Evolutionary conservation across 805 yeast species (phyloP), one percentile per base, ranked within the genome.

Genomic region (Danielia reshetovae): DNA sequence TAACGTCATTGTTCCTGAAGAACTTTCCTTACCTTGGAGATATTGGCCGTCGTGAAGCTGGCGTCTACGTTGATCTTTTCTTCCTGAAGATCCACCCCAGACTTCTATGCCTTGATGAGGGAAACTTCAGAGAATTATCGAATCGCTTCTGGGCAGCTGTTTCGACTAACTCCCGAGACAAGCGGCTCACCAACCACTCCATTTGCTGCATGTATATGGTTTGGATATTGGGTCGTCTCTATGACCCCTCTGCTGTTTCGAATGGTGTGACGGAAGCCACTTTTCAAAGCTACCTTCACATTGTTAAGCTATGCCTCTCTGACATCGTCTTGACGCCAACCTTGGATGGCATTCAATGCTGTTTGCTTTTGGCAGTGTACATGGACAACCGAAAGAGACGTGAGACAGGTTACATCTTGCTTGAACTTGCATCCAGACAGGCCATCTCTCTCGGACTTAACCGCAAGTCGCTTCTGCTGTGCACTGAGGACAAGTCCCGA

Each of bases 381-480:
- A 41, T 72, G 26, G 70, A 70, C 28, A 58, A 72, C 29, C 59
- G 59, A 17, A 68, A 63, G 42, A 67, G 68, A 26, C 59, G 75
- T 38, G 77, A 72, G 38, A 62, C 72, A 32, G 72, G 74, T 0
- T 73, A 72, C 62, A 65, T 70, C 40, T 40, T 73, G 29, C 52
- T 70, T 49, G 71, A 72, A 27, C 38, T 70, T 29, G 76, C 77
- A 6, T 59, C 70, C 1, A 55, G 72, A 33, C 77, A 73, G 48
- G 63, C 72, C 1, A 59, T 65, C 18, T 60, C 74, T n/a, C 48
- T 72, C n/a, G 77, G 77, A 0, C 48, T 71, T 3, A 75, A 72
- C 45, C 55, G 70, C 33, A 60, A 55, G 29, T 13, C 26, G 17
- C 16, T 26, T 13, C 7, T 4, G 18, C n/a, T 9, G 5, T 26